Evolutionary conservation across 1,284 basidiomycete species (phyloP), one percentile per base, ranked within the genome.

Genomic region (Trametes pubescens): DNA sequence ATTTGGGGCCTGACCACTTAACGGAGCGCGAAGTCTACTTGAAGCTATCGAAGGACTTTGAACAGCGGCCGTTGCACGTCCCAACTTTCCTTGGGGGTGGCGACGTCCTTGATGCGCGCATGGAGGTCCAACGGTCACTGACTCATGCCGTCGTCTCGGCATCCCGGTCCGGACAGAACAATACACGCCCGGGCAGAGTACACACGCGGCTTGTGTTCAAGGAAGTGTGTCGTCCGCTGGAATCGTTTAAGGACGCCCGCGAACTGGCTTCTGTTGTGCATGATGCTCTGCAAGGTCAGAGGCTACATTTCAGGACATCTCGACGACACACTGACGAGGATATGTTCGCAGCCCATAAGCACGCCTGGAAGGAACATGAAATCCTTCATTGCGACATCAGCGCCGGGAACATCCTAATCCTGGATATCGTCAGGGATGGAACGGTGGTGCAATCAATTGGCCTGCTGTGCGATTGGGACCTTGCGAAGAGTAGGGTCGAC

Each of bases 251-350:
- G 11, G 34, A 51, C 9, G 22, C 32, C 8, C 40, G 9, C 3
- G 53, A 55, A 16, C 38, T 55, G 40, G 40, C 18, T 16, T 18
- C 16, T 3, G 11, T 52, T n/a, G 4, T 61, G n/a, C n/a, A 65
- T n/a, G 44, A 56, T 18, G 4, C 16, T 6, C 22, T 43, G 3
- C 16, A 4, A 43, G 40, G 40, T 43, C 4, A 4, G 40, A 43
- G 2, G 14, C 18, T 16, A 8, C 8, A n/a, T 43, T 43, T n/a
- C 18, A 32, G 3, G 29, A 4, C 8, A 32, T 32, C 8, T 32
- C 29, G 4, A 8, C 29, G 3, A 3, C 29, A 4, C 8, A 32
- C 29, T 32, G 29, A 32, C 29, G 29, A 32, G 29, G 29, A 32
- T 32, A 3, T 8, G 29, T 32, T 32, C 29, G 8, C 29, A 32